Evolutionary conservation across 331 rosid species (phyloP).

Genomic region (Saraca asoca): DNA sequence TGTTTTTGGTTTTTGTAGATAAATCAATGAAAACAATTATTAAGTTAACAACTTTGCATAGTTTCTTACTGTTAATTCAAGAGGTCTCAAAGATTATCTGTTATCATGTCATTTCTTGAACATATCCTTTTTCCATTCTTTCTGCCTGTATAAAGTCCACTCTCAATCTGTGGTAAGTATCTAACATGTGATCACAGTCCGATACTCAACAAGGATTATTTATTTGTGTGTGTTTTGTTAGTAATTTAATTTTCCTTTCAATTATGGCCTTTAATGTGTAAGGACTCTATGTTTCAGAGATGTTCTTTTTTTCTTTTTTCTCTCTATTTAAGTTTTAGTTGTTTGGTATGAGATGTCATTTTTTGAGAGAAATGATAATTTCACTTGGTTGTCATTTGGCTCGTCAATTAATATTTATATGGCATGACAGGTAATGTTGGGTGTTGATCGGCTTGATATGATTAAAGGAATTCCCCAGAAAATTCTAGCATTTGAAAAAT

Average conservation of each 20-base stretch:
- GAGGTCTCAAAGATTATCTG: constrained; percentile 5
- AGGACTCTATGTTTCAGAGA: too few relatives aligned
- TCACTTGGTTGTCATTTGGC: constrained; percentile 13
- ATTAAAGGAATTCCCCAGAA: constrained; percentile 95
- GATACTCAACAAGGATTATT: not conserved
- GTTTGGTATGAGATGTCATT: constrained; percentile 8
- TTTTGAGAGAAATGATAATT: constrained; percentile 21
- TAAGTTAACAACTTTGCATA: not conserved
- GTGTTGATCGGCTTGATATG: constrained; percentile 96
- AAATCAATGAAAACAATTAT: constrained; percentile 8
- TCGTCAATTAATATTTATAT: constrained; percentile 17
- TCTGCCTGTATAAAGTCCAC: constrained; percentile 5
- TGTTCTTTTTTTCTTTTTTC: too few relatives aligned
- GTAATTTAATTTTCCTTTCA: constrained; percentile 22
- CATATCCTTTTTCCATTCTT: constrained; percentile 8
- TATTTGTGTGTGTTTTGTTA: not conserved
- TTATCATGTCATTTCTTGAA: constrained; percentile 20
- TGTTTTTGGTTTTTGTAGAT: constrained; percentile 21
- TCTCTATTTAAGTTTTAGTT: constrained; percentile 16
- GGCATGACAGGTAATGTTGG: constrained; percentile 78
- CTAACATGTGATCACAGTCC: not conserved
- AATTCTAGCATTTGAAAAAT: constrained; percentile 89
- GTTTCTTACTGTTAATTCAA: constrained; percentile 18
- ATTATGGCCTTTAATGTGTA: not conserved
- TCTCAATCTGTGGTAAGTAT: constrained; percentile 21